Conservation (phyloP, 1,284 basidiomycete genomes). For the Irpex lacteus region DNA sequence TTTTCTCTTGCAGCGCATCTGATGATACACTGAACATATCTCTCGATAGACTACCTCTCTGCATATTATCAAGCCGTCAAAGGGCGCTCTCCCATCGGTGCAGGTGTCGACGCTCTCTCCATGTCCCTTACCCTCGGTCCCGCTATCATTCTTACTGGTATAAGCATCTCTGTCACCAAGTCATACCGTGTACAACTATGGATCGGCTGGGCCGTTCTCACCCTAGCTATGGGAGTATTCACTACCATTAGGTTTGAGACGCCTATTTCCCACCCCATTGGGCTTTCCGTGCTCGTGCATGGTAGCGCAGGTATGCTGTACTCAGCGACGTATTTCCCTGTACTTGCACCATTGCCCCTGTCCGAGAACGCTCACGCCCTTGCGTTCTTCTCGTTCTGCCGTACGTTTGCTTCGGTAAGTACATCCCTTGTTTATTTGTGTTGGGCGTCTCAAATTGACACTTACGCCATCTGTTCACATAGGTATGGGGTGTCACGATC, state of each 20-base stretch:
- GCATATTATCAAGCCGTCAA: conserved; percentile 42
- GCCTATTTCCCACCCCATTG: conserved; percentile 10
- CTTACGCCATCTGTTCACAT: background rate
- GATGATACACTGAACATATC: conserved; percentile 5
- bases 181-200: conserved; percentile 30
- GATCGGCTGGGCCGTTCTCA: conserved; percentile 27
- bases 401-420: too few species aligned
- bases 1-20: background rate
- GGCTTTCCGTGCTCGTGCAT: conserved; percentile 19
- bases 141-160: conserved; percentile 27
- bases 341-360: conserved; percentile 24
- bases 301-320: conserved; percentile 23
- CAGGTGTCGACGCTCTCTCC: conserved; percentile 39
- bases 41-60: conserved; percentile 26
- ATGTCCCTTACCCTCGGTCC: conserved; percentile 30
- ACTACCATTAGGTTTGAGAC: background rate
- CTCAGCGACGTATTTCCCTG: conserved; percentile 26
- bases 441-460: too few species aligned
- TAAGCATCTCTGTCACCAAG: conserved; percentile 27
- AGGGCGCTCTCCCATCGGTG: conserved; percentile 33
- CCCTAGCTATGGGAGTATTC: conserved; percentile 19
- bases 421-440: too few species aligned
- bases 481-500: conserved; percentile 13
- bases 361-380: conserved; percentile 18
- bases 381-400: conserved; percentile 23